phyloP scores from a whole-genome alignment of 2,329 filamentous ascomycete species.

The Cercospora citrullina region DNA sequence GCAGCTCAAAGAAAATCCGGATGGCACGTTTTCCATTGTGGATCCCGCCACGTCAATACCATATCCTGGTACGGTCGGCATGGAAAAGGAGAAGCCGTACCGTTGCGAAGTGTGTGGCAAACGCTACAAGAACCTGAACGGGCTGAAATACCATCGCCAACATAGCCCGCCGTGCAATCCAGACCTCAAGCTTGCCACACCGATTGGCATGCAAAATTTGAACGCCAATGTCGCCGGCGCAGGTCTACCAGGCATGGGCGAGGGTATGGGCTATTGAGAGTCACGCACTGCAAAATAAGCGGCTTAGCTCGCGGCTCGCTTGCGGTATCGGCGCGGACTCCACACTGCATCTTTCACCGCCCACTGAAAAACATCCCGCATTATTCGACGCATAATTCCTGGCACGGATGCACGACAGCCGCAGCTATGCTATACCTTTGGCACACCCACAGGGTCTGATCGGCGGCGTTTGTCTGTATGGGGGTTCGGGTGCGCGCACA shows the following conservation, averaged over 20 bases:
- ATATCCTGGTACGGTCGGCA: constrained; percentile 94
- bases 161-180: constrained; percentile 88
- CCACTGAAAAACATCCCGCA: constrained; percentile 20
- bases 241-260: constrained; percentile 54
- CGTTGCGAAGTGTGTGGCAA: constrained; percentile 96
- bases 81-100: constrained; percentile 99
- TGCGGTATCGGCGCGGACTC: constrained; percentile 11
- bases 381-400: constrained; percentile 4
- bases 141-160: constrained; percentile 80
- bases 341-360: constrained; percentile 10
- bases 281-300: not conserved
- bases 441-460: not conserved
- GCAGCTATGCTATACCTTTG: constrained; percentile 14
- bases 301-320: constrained; percentile 22
- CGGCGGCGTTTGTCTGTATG: constrained; percentile 2
- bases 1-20: constrained; percentile 91
- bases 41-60: constrained; percentile 92
- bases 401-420: constrained; percentile 13
- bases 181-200: constrained; percentile 62
- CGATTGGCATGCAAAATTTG: constrained; percentile 45
- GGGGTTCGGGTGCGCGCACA: not conserved
- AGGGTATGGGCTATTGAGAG: constrained; percentile 34
- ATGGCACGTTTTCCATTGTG: constrained; percentile 97
- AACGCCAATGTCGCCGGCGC: constrained; percentile 54
- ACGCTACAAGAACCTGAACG: constrained; percentile 98